phyloP scores from a whole-genome alignment of 371 early-diverging fungal species.

The Mucor plumbeus region DNA sequence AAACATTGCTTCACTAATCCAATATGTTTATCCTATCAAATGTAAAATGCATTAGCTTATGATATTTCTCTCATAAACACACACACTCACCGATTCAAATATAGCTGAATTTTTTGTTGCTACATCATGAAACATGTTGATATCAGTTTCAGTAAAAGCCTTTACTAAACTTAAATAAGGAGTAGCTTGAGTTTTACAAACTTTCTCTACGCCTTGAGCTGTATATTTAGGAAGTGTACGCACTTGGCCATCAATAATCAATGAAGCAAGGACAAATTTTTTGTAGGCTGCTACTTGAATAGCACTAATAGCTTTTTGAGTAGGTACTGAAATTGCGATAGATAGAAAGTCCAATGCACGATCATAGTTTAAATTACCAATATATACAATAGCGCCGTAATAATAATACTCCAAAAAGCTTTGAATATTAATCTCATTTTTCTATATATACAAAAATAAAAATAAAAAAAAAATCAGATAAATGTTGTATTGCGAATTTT shows the following conservation, averaged over 20 bases:
- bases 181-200: conserved; percentile 45
- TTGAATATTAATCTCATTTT: conserved; percentile 45
- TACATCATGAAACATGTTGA: conserved; percentile 38
- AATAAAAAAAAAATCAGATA: not conserved
- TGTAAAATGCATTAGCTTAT: not conserved
- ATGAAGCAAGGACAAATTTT: conserved; percentile 66
- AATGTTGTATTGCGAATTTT: not conserved
- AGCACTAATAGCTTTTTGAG: conserved; percentile 62
- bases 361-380: conserved; percentile 68
- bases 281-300: conserved; percentile 84
- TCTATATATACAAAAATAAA: conserved; percentile 12
- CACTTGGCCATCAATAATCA: conserved; percentile 65
- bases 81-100: conserved; percentile 35
- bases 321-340: conserved; percentile 70
- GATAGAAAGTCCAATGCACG: conserved; percentile 69
- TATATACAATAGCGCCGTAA: conserved; percentile 78
- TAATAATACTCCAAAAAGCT: conserved; percentile 78
- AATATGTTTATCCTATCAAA: conserved; percentile 59
- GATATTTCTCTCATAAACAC: not conserved
- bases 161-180: conserved; percentile 64
- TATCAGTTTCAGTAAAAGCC: conserved; percentile 59
- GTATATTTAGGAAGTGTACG: conserved; percentile 69
- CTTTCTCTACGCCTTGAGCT: conserved; percentile 53
- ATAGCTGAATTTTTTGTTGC: conserved; percentile 31
- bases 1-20: conserved; percentile 78